These are phyloP conservation scores for Xylaria sp. DNA, from an alignment of 495 filamentous ascomycete genomes.

Conservation along the genomic window DNA sequence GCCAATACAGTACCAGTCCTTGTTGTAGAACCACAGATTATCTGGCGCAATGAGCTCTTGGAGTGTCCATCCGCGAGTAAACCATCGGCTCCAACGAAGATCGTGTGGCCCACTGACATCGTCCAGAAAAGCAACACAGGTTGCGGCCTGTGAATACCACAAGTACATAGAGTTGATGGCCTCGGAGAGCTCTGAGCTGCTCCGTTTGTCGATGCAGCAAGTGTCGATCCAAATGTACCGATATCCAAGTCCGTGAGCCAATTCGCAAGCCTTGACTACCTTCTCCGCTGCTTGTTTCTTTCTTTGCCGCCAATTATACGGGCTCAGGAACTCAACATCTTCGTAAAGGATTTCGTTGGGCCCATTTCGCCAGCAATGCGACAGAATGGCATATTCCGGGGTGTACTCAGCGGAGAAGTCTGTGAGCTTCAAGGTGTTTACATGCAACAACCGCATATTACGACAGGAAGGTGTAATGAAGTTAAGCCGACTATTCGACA, in stretches of 20 bases:
- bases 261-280: slow-evolving; percentile 1
- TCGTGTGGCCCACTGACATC: slow-evolving; percentile 26
- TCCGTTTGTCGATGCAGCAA: slow-evolving; percentile 42
- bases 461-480: background rate
- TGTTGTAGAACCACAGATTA: slow-evolving; percentile 40
- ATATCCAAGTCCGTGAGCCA: slow-evolving; percentile 24
- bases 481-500: background rate
- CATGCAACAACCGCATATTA: slow-evolving; percentile 11
- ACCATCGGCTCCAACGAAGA: slow-evolving; percentile 19
- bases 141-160: slow-evolving; percentile 34
- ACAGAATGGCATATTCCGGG: slow-evolving; percentile 41
- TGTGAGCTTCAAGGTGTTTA: background rate
- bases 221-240: slow-evolving; percentile 40
- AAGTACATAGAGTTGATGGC: slow-evolving; percentile 37
- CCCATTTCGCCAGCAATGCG: slow-evolving; percentile 41
- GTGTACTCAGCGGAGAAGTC: background rate
- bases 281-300: slow-evolving; percentile 19
- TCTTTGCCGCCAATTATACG: background rate
- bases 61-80: slow-evolving; percentile 43
- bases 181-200: slow-evolving; percentile 38
- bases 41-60: slow-evolving; percentile 49
- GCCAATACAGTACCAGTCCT: slow-evolving; percentile 31
- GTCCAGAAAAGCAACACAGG: slow-evolving; percentile 37
- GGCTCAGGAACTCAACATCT: slow-evolving; percentile 25
- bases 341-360: slow-evolving; percentile 43